These are phyloP conservation scores for Myxozyma lipomycoides DNA, from an alignment of 805 yeast species.

Conservation along the genomic window DNA sequence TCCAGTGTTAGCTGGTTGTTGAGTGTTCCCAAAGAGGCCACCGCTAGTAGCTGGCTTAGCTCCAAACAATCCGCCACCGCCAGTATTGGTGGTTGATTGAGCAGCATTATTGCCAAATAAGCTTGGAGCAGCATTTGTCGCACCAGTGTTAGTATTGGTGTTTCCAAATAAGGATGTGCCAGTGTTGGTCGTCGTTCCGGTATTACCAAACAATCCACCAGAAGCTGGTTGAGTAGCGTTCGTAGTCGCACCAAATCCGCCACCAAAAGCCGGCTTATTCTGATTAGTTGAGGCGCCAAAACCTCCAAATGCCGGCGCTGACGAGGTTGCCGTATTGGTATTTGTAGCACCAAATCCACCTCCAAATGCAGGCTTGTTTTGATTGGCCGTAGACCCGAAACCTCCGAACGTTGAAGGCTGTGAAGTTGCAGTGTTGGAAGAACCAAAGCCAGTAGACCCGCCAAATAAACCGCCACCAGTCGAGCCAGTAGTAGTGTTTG, in stretches of 20 bases:
- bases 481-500: slow-evolving; percentile 2
- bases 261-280: slow-evolving; percentile 23
- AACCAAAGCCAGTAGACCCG: slow-evolving; percentile 39
- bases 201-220: slow-evolving; percentile 25
- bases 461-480: neutral
- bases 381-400: slow-evolving; percentile 21
- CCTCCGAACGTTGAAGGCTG: slow-evolving; percentile 31
- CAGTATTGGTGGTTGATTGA: neutral
- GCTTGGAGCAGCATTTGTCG: neutral
- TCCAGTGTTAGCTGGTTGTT: slow-evolving; percentile 27
- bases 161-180: slow-evolving; percentile 24
- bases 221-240: slow-evolving; percentile 29
- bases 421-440: slow-evolving; percentile 29
- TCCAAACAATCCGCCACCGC: slow-evolving; percentile 43
- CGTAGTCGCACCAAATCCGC: slow-evolving; percentile 38
- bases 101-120: slow-evolving; percentile 13
- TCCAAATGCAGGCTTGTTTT: slow-evolving; percentile 28
- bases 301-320: slow-evolving; percentile 21
- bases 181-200: slow-evolving; percentile 8
- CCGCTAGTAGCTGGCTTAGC: slow-evolving; percentile 9
- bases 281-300: slow-evolving; percentile 25
- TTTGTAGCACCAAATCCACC: slow-evolving; percentile 32
- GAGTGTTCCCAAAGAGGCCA: slow-evolving; percentile 32
- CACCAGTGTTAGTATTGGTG: slow-evolving; percentile 7
- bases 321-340: slow-evolving; percentile 24